Base-by-base conservation (phyloP, 2,329 filamentous ascomycete species). In the Beauveria medogensis region DNA sequence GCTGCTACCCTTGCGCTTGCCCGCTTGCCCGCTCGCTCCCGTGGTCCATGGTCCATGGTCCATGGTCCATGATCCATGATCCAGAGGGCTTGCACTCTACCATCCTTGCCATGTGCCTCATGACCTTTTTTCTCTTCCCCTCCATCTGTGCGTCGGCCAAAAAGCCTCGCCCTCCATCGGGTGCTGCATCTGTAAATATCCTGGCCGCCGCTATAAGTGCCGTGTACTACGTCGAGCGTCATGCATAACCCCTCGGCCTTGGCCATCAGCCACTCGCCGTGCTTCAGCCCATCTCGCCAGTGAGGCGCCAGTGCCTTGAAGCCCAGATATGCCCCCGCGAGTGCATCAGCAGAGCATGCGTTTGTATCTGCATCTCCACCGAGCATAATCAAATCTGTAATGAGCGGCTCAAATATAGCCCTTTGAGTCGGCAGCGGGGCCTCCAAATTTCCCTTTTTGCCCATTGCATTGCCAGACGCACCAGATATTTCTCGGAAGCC, bases 301-400 rank as follows among this genome's bases (percentile, higher is more conserved):
- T 81, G 75, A 0, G 71, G 65, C 0, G 80, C 79, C 4, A 83
- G 68, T 1, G 69, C 69, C 46, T 71, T 73, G 46, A 66, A 79
- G 16, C 80, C 80, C 1, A 82, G 65, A 46, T 76, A 77, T 0
- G 73, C 75, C 0, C 81, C 81, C 0, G 82, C 64, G 0, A 83
- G 68, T 0, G 79, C 78, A 0, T 80, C 80, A 0, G 80, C 79
- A 58, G 78, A 79, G 50, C 78, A 80, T 7, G 78, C 80, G 62
- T 83, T 82, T 0, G 80, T 82, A 63, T 82, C 80, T 3, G 80
- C 78, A 63, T 83, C 80, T 0, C 81, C 2, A 26, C 78, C 81
- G 41, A 75, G 72, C 77, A 82, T 80, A 41, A 78, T 74, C 16
- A 83, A 58, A 58, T 58, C 55, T 41, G 76, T 78, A 14, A 82